Evolutionary conservation across 805 yeast genomes (phyloP), one percentile per base, ranked within the genome.

Genomic region (Yarrowia hollandica): DNA sequence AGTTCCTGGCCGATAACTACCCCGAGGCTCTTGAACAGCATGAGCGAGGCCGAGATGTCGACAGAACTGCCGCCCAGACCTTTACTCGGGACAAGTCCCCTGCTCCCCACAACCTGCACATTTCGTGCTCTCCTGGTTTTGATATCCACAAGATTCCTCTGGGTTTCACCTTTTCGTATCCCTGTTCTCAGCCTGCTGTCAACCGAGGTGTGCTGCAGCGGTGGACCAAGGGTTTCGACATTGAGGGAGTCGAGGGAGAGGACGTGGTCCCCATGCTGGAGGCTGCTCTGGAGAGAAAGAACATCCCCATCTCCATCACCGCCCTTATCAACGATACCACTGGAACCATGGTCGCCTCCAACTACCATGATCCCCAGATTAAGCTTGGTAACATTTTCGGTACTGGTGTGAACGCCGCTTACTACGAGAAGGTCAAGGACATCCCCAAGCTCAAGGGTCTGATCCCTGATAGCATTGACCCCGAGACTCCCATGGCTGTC

Each of bases 141-240:
- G 73, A 70, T 34, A 74, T 79, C 19, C 74, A 75, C 22, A 77
- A 81, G 42, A 74, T 88, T 62, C 91, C 95, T 59, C 79, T 92
- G 68, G 98, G 99, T 50, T 92, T 92, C 82, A 92, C 98, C 34
- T 92, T 92, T 77, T 86, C 95, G 12, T 92, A 85, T 77, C 97
- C 98, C 18, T 67, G 72, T 67, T 66, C 75, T 21, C 99, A 92
- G 75, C 72, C 77, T 65, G 86, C 87, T 62, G 89, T 92, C 72
- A 86, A 89, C 77, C 78, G 81, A 66, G 99, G 98, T 73, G 71
- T 86, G 60, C 81, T 92, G 70, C 96, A 90, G 79, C 82, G 92
- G 74, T 92, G 98, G 98, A 92, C 98, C 63, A 92, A 92, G 77
- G 99, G 98, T 64, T 92, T 88, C 75, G 96, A 92, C 73, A 90